Percentiles rank a stretch among this genome's conserved stretches.
Conservation (phyloP, 169 alveolate species). For the Perkinsus chesapeaki region DNA sequence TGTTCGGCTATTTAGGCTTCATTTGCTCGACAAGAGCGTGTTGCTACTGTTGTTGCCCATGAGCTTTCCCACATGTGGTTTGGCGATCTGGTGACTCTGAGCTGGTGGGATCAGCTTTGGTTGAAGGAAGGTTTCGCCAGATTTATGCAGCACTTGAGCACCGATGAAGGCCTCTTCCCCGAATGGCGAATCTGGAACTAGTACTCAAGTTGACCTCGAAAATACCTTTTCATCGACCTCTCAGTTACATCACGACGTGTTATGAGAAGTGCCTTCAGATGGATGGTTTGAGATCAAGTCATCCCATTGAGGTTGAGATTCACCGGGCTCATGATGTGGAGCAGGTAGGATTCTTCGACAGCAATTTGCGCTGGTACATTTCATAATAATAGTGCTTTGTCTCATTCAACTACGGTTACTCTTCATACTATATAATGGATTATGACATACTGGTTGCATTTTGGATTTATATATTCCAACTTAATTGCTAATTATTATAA, state of each 20-base stretch:
- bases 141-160: conserved; percentile 41
- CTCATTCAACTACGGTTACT: no score
- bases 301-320: conserved; percentile 33
- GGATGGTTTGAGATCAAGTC: conserved; percentile 26
- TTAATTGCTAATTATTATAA: no score
- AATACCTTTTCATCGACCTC: background rate
- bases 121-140: conserved; percentile 82
- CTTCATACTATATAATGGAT: no score
- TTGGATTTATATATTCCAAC: no score
- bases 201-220: background rate
- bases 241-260: background rate
- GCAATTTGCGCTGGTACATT: background rate
- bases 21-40: conserved; percentile 17
- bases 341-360: background rate
- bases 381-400: no score
- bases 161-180: conserved; percentile 19
- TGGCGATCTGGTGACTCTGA: conserved; percentile 78
- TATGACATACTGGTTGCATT: no score
- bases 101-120: conserved; percentile 89
- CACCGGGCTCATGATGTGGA: conserved; percentile 23
- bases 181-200: conserved; percentile 18
- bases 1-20: background rate
- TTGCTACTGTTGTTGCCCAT: conserved; percentile 52
- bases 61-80: conserved; percentile 82
- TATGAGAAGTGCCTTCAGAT: conserved; percentile 10